These are phyloP conservation scores for Arthrobotrys sinensis DNA, from an alignment of 2,329 filamentous ascomycete genomes.

Conservation along the genomic window DNA sequence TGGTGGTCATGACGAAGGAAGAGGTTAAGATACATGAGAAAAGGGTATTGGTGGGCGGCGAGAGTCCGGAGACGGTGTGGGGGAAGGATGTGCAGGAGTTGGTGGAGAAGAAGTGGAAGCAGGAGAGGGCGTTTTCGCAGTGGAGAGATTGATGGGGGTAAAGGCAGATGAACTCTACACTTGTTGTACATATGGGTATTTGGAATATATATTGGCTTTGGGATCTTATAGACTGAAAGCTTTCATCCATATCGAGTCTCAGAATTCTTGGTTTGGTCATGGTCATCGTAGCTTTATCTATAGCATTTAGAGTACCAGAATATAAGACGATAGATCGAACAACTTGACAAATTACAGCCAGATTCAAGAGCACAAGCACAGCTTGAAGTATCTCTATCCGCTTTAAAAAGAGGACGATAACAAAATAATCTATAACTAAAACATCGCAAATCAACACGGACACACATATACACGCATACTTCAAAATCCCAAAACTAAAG, in stretches of 20 bases:
- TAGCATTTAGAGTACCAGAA: no score
- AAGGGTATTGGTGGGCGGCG: conserved; percentile 80
- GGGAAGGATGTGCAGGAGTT: conserved; percentile 76
- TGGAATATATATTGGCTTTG: background rate
- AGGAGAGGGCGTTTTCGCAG: conserved; percentile 72
- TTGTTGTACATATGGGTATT: background rate
- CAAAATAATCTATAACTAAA: no score
- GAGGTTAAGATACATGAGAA: conserved; percentile 86
- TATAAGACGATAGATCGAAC: no score
- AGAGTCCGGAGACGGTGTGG: conserved; percentile 81
- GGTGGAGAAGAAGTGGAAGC: conserved; percentile 78
- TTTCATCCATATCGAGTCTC: no score
- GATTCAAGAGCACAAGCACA: no score
- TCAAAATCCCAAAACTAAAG: background rate
- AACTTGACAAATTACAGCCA: no score
- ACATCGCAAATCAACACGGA: no score
- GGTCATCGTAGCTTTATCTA: no score
- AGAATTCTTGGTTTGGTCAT: no score
- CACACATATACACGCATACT: background rate
- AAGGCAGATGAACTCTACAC: background rate
- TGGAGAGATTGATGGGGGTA: conserved; percentile 41
- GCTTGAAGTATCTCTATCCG: no score
- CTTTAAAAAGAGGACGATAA: no score
- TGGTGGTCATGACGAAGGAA: conserved; percentile 95
- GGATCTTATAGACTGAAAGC: no score